These are phyloP conservation scores for Aspergillus sp. DNA, from an alignment of 2,329 filamentous ascomycete species.

Conservation along the genomic window DNA sequence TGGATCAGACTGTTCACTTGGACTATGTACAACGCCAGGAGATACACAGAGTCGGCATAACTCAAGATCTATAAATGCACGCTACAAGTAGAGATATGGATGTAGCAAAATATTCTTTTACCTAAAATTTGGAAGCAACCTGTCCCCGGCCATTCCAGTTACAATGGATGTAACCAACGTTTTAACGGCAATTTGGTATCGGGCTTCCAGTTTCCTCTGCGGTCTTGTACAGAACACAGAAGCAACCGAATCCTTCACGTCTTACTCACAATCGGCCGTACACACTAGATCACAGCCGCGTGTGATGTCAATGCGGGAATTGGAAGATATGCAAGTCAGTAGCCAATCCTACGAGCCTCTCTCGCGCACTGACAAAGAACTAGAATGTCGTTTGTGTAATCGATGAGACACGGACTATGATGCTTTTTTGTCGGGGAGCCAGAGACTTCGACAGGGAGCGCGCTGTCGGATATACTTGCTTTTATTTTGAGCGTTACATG, in stretches of 20 bases:
- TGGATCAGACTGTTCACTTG: too few species aligned
- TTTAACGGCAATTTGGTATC: background rate
- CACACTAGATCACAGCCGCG: background rate
- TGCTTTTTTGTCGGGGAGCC: background rate
- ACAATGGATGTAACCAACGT: background rate
- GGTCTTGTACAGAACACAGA: background rate
- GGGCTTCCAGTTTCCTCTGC: background rate
- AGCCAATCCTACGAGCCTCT: background rate
- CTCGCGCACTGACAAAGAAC: too few species aligned
- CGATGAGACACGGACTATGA: background rate
- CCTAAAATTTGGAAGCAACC: too few species aligned
- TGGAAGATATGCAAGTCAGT: background rate
- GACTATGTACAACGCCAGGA: too few species aligned
- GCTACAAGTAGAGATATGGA: too few species aligned
- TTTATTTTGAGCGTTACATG: background rate
- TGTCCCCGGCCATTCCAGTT: background rate
- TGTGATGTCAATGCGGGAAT: constrained; percentile 2
- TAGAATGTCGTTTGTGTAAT: background rate
- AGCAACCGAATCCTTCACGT: background rate
- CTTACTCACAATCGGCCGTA: background rate
- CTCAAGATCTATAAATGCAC: too few species aligned
- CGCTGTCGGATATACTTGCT: background rate
- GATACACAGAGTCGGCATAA: too few species aligned
- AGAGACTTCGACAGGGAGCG: background rate
- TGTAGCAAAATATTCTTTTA: too few species aligned